Evolutionary conservation across 257 asterid species (phyloP), one percentile per base, ranked within the genome.

Genomic region (Penstemon eatonii): DNA sequence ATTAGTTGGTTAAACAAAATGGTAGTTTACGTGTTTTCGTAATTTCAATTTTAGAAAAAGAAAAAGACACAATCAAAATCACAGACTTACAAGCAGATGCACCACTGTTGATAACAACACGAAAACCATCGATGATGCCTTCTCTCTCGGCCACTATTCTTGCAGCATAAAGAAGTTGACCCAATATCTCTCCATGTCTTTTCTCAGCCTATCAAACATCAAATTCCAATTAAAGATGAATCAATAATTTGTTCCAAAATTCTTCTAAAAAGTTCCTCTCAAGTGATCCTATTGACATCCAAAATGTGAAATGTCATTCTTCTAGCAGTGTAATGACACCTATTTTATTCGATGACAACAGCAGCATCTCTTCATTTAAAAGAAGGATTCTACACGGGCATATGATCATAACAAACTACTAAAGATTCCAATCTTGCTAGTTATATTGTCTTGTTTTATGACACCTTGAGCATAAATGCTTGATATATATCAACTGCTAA

Each of bases 121-220:
- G 96, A 62, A 93, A 93, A 64, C 97, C 99, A 78, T 93, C 99
- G 8, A 74, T 43, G 40, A 93, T 78, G 78, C 95, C 95, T 79
- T 93, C 97, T 80, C 81, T 93, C 75, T 90, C 99, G 0, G 97
- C 99, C 58, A 93, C 97, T 76, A 90, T 66, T 76, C 82, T 90
- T 66, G 96, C 92, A 66, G 88, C 97, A 79, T 90, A 81, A 50
- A 93, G 95, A 65, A 93, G 99, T 76, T 77, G 84, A 45, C 99
- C 99, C 83, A 93, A 69, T 80, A 93, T 77, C 74, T 83, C 96
- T 74, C 68, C 90, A 60, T 93, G 97, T 64, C 86, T 85, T 60
- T 81, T 71, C 69, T 88, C 96, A 66, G 96, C 99, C 99, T 90
- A 83, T 55, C 67, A 63, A 74, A 71, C 66, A 69, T 61, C 46